These are phyloP conservation scores for Torulaspora microellipsoides DNA, from an alignment of 805 yeast genomes.

Conservation along the genomic window DNA sequence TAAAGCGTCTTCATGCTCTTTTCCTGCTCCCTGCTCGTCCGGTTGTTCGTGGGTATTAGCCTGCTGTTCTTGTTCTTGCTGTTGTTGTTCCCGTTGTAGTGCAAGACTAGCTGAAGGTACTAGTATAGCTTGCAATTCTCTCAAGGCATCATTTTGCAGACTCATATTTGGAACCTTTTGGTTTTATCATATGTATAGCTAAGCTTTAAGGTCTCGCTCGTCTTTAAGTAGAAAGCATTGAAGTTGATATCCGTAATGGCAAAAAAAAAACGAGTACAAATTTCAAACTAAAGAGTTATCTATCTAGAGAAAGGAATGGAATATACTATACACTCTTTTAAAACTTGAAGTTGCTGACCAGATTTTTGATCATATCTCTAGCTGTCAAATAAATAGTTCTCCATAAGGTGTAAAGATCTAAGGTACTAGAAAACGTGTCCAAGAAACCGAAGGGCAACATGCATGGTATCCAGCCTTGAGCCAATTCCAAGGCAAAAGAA, in stretches of 20 bases:
- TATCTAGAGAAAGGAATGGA: too few species aligned
- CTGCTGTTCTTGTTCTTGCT: too few species aligned
- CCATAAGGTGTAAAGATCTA: constrained; percentile 65
- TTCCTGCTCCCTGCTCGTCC: neutral
- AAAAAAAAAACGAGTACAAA: too few species aligned
- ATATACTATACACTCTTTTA: constrained; percentile 22
- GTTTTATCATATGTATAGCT: constrained; percentile 54
- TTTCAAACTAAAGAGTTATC: too few species aligned
- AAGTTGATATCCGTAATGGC: too few species aligned
- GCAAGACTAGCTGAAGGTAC: constrained; percentile 7
- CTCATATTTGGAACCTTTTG: constrained; percentile 56
- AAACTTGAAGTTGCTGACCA: constrained; percentile 62
- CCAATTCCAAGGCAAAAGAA: constrained; percentile 85
- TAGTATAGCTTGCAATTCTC: constrained; percentile 12
- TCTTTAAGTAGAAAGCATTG: too few species aligned
- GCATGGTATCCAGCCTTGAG: constrained; percentile 98
- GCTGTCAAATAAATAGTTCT: constrained; percentile 75
- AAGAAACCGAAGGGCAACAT: constrained; percentile 96
- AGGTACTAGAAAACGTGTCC: constrained; percentile 72
- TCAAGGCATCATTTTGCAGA: constrained; percentile 12
- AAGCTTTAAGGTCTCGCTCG: constrained; percentile 23
- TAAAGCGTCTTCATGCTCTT: constrained; percentile 3
- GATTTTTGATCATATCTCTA: constrained; percentile 66
- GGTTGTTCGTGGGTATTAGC: neutral
- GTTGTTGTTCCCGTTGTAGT: neutral